These are phyloP conservation scores for Ascochyta rabiei DNA, from an alignment of 2,329 filamentous ascomycete species.

Conservation along the genomic window DNA sequence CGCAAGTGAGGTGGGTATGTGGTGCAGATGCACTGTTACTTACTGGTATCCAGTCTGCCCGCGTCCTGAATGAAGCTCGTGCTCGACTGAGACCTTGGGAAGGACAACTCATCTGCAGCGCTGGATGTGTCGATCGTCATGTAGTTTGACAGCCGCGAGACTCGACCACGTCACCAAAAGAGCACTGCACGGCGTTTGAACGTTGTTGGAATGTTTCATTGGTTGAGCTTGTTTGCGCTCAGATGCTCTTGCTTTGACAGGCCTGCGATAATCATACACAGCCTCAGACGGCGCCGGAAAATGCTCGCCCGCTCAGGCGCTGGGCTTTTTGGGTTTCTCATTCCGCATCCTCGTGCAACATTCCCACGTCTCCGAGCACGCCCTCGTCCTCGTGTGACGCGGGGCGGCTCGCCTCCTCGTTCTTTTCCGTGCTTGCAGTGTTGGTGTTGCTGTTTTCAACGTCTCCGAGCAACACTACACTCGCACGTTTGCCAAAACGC, in stretches of 20 bases:
- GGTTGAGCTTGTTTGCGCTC: slow-evolving; percentile 18
- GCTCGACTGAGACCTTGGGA: no score
- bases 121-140: no score
- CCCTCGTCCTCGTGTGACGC: slow-evolving; percentile 2
- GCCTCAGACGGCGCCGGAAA: slow-evolving; percentile 12
- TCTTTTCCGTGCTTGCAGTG: slow-evolving; percentile 12
- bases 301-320: neutral
- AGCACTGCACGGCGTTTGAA: neutral
- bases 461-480: slow-evolving; percentile 13
- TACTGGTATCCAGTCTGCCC: no score
- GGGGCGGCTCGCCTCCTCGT: neutral
- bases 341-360: slow-evolving; percentile 11
- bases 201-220: slow-evolving; percentile 14
- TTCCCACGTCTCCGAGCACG: slow-evolving; percentile 1
- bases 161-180: neutral
- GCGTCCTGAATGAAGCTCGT: no score
- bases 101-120: no score
- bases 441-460: slow-evolving; percentile 8
- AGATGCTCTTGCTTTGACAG: slow-evolving; percentile 18
- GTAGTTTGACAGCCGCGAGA: no score
- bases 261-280: slow-evolving; percentile 22
- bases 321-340: neutral
- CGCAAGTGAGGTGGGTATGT: neutral
- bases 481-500: slow-evolving; percentile 27
- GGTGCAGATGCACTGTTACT: no score